phyloP scores from a whole-genome alignment of 1,284 basidiomycete genomes.

The Flammula alnicola region DNA sequence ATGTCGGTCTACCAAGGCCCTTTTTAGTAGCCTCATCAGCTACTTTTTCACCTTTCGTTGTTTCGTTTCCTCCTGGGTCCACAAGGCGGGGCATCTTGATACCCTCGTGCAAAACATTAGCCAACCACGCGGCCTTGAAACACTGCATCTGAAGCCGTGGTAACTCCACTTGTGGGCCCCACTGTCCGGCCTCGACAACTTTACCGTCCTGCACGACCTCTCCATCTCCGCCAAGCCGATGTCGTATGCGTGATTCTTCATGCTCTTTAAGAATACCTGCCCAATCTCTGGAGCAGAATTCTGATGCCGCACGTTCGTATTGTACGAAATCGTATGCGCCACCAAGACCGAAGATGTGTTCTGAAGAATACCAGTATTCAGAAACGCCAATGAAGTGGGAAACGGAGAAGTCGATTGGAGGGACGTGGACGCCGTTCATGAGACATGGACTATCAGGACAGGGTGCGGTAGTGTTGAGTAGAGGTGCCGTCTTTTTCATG shows the following conservation, averaged over 20 bases:
- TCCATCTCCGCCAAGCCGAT: conserved; percentile 62
- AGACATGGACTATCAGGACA: conserved; percentile 89
- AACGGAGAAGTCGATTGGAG: conserved; percentile 87
- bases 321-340: conserved; percentile 96
- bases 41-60: conserved; percentile 68
- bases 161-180: conserved; percentile 78
- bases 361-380: conserved; percentile 99
- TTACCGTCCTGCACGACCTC: conserved; percentile 61
- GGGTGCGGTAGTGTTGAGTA: conserved; percentile 86
- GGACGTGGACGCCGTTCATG: conserved; percentile 97
- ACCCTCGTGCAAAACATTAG: conserved; percentile 95
- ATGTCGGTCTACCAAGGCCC: conserved; percentile 77
- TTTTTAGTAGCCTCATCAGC: conserved; percentile 78
- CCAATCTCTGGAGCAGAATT: conserved; percentile 89
- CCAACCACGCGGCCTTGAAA: conserved; percentile 99
- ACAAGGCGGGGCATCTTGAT: conserved; percentile 93
- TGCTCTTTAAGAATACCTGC: conserved; percentile 73
- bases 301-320: conserved; percentile 90
- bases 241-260: conserved; percentile 52
- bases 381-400: conserved; percentile 97
- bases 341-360: conserved; percentile 93
- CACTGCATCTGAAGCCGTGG: conserved; percentile 95
- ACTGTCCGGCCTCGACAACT: conserved; percentile 66
- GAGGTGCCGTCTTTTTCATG: conserved; percentile 71
- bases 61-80: conserved; percentile 77